A percentile compares a stretch with the other conserved stretches of the same genome.
Evolutionary conservation across 2,329 filamentous ascomycete species (phyloP).

Genomic region (Fusarium longipes): DNA sequence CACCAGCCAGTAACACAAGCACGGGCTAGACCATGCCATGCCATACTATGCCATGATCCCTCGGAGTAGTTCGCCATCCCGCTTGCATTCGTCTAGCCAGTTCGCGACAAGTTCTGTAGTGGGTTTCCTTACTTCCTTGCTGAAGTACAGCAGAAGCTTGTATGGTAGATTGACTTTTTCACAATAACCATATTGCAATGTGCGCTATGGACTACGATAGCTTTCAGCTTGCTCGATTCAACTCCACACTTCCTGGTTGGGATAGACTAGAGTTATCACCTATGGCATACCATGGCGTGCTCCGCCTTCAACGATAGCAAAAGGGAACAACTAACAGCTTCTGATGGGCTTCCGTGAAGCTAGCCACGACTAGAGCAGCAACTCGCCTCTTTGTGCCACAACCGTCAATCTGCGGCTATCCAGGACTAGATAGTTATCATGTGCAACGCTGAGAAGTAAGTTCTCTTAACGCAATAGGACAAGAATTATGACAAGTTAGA

Average conservation of each 20-base stretch:
- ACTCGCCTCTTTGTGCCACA: slow-evolving; percentile 34
- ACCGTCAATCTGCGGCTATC: slow-evolving; percentile 25
- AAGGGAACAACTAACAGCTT: slow-evolving; percentile 11
- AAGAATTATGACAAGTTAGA: too few relatives aligned
- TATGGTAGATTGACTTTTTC: neutral
- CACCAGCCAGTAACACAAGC: slow-evolving; percentile 8
- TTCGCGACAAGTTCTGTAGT: slow-evolving; percentile 16
- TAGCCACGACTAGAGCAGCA: slow-evolving; percentile 22
- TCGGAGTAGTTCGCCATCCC: slow-evolving; percentile 24
- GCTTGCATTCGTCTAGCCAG: slow-evolving; percentile 21
- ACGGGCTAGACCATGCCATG: neutral
- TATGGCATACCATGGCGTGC: slow-evolving; percentile 13
- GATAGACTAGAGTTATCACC: slow-evolving; percentile 15
- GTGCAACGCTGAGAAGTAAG: slow-evolving; percentile 23
- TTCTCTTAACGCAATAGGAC: slow-evolving; percentile 4
- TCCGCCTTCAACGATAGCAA: slow-evolving; percentile 27
- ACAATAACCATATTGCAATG: neutral
- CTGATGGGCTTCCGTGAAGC: neutral
- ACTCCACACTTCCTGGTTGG: slow-evolving; percentile 42
- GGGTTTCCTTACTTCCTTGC: slow-evolving; percentile 9
- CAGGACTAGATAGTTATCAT: slow-evolving; percentile 19
- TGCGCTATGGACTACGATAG: neutral
- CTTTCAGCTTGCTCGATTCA: slow-evolving; percentile 43
- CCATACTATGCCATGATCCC: slow-evolving; percentile 4
- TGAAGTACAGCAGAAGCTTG: neutral